These are phyloP conservation scores for Chalciporus piperatus DNA, from an alignment of 768 basidiomycete species.

Conservation along the genomic window DNA sequence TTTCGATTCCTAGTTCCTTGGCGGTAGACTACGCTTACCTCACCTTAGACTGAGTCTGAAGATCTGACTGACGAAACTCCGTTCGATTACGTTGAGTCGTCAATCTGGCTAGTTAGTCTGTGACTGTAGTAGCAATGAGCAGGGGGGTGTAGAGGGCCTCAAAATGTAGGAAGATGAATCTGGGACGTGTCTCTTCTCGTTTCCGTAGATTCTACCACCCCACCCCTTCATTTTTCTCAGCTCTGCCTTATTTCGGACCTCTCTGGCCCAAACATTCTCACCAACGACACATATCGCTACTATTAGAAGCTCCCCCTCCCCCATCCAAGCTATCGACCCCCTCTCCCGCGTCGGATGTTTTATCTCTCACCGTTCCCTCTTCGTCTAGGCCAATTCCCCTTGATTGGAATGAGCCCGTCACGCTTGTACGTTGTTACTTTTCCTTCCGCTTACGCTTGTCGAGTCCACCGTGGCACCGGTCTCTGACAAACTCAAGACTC, in stretches of 20 bases:
- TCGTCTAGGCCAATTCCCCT: not conserved
- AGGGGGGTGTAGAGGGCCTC: not conserved
- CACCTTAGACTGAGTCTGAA: conserved; percentile 8
- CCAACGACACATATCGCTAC: not conserved
- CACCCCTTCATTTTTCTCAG: not conserved
- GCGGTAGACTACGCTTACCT: conserved; percentile 13
- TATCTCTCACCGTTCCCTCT: not conserved
- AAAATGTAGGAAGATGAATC: too few species aligned
- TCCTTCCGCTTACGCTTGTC: too few species aligned
- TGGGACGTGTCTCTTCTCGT: too few species aligned
- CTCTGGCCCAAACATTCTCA: not conserved
- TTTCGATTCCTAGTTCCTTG: not conserved
- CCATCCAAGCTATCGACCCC: not conserved
- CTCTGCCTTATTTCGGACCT: not conserved
- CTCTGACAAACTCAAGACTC: too few species aligned
- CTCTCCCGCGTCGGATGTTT: not conserved
- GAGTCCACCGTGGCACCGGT: too few species aligned
- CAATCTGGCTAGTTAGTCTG: too few species aligned
- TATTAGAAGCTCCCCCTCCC: not conserved
- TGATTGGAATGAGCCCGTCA: too few species aligned
- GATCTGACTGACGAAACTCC: too few species aligned
- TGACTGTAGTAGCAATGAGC: too few species aligned
- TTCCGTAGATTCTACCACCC: too few species aligned
- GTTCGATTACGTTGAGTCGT: not conserved
- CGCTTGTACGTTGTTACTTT: not conserved